Evolutionary conservation across 495 filamentous ascomycete genomes (phyloP).

Genomic region (Cercophora scortea): DNA sequence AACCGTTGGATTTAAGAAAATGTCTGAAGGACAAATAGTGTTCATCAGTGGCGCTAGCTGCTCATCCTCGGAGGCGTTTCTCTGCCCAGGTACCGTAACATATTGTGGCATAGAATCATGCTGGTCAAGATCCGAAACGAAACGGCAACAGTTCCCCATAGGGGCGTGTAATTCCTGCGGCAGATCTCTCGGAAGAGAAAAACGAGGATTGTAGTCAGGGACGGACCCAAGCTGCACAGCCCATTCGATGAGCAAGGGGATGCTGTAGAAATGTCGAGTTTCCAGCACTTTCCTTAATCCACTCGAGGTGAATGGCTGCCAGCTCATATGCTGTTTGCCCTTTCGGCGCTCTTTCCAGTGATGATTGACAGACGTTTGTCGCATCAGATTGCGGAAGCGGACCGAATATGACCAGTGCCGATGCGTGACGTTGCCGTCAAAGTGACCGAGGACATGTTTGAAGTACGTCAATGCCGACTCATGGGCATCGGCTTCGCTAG

Average conservation of each 20-base stretch:
- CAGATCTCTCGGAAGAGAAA: not conserved
- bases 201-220: slow-evolving; percentile 2
- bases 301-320: slow-evolving; percentile 16
- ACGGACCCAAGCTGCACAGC: slow-evolving; percentile 5
- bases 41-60: no score
- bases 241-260: slow-evolving; percentile 11
- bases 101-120: no score
- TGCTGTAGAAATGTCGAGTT: slow-evolving; percentile 13
- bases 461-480: slow-evolving; percentile 14
- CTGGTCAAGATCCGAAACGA: not conserved
- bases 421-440: slow-evolving; percentile 9
- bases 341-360: slow-evolving; percentile 13
- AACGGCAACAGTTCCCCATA: not conserved
- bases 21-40: no score
- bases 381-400: slow-evolving; percentile 19
- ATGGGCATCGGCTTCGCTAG: slow-evolving; percentile 6
- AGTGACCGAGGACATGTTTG: slow-evolving; percentile 18
- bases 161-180: not conserved
- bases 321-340: slow-evolving; percentile 3
- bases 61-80: no score
- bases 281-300: slow-evolving; percentile 18
- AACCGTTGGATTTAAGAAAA: no score
- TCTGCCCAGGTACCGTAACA: no score
- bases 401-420: slow-evolving; percentile 17
- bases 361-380: slow-evolving; percentile 5